Percentiles rank a stretch among this genome's conserved stretches.
These are phyloP conservation scores for Coemansia sp. DNA, from an alignment of 192 early-diverging fungal genomes.

Conservation along the genomic window DNA sequence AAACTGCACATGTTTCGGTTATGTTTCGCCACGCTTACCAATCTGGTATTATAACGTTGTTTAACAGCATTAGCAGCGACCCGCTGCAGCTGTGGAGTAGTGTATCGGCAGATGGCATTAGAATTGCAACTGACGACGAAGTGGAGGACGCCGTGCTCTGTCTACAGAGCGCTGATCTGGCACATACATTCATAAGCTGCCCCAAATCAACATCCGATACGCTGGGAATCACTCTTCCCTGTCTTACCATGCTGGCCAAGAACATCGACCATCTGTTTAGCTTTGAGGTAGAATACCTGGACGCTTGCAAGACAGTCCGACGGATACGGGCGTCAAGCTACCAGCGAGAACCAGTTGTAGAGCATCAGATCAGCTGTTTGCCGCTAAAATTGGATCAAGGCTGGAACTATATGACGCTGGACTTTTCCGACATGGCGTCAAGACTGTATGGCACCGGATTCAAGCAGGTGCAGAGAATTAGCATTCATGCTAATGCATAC, in stretches of 20 bases:
- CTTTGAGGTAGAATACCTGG: constrained; percentile 86
- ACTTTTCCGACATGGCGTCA: constrained; percentile 80
- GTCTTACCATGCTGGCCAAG: constrained; percentile 83
- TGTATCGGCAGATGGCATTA: background rate
- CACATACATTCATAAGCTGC: constrained; percentile 85
- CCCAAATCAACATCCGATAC: constrained; percentile 70
- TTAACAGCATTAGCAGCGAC: constrained; percentile 37
- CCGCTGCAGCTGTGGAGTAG: constrained; percentile 38
- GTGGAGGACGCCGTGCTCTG: constrained; percentile 9
- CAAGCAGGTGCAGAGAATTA: constrained; percentile 81
- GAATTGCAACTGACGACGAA: constrained; percentile 5
- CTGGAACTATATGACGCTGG: constrained; percentile 95
- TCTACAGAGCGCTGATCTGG: constrained; percentile 60
- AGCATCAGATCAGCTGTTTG: constrained; percentile 77
- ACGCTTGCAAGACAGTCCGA: constrained; percentile 78
- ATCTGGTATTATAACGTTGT: constrained; percentile 35
- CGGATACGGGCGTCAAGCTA: constrained; percentile 88
- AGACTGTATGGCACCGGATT: constrained; percentile 88
- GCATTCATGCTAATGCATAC: constrained; percentile 88
- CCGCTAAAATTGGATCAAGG: constrained; percentile 90
- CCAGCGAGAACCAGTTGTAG: constrained; percentile 13
- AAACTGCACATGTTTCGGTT: background rate
- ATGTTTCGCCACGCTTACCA: constrained; percentile 45
- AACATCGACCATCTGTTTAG: constrained; percentile 87
- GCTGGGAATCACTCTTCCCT: constrained; percentile 89